Conservation (phyloP, 1,284 basidiomycete species). For the Sporisorium iseilematis-ciliati region DNA sequence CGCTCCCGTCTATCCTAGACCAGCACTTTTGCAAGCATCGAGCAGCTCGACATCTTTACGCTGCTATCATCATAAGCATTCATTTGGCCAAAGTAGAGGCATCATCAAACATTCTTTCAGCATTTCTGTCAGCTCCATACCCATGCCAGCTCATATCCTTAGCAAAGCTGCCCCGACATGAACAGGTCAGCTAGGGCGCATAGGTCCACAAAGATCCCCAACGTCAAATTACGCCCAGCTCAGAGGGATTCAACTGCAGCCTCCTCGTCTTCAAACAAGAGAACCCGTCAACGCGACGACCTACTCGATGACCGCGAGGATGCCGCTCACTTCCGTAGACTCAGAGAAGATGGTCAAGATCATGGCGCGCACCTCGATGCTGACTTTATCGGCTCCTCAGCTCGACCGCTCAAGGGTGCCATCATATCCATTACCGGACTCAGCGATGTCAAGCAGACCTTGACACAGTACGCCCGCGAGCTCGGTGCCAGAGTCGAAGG, state of each 20-base stretch:
- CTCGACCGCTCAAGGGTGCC: constrained; percentile 76
- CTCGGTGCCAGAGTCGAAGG: constrained; percentile 78
- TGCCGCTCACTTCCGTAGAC: constrained; percentile 54
- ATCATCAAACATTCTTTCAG: neutral
- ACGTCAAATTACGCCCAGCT: constrained; percentile 64
- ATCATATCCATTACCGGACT: constrained; percentile 80
- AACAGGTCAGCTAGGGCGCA: constrained; percentile 57
- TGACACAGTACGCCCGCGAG: constrained; percentile 80
- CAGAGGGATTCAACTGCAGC: constrained; percentile 3
- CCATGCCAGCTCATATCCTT: constrained; percentile 3
- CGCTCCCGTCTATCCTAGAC: no score
- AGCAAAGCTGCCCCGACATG: constrained; percentile 32
- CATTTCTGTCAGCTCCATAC: neutral
- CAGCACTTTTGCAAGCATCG: no score
- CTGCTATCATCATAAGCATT: neutral
- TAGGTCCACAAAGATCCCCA: constrained; percentile 67
- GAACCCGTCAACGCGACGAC: constrained; percentile 16
- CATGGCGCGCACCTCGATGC: constrained; percentile 58
- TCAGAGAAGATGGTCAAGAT: constrained; percentile 65
- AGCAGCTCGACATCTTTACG: neutral
- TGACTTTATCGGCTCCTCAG: constrained; percentile 62
- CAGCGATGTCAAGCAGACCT: constrained; percentile 75
- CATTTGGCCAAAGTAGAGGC: neutral
- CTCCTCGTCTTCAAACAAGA: constrained; percentile 20
- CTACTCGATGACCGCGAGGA: constrained; percentile 56